Evolutionary conservation across 2,329 filamentous ascomycete genomes (phyloP).

Genomic region (Alternaria novae-zelandiae): DNA sequence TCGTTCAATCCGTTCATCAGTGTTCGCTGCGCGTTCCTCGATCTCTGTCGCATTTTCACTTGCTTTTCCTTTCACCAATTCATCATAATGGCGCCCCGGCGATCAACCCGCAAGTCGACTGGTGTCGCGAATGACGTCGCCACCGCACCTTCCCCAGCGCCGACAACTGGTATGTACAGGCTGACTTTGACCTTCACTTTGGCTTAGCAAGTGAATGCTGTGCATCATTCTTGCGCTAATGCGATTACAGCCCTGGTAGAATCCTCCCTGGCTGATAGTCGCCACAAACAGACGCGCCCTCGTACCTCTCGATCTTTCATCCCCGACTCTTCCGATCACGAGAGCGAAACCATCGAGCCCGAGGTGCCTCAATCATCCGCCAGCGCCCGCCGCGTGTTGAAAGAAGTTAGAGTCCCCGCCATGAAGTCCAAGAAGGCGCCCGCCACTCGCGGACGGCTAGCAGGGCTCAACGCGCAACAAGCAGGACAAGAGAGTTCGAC

Average conservation of each 20-base stretch:
- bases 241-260: constrained; percentile 6
- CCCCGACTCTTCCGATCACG: constrained; percentile 42
- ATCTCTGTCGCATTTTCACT: neutral
- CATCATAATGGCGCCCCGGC: constrained; percentile 31
- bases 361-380: constrained; percentile 9
- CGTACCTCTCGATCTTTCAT: constrained; percentile 35
- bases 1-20: neutral
- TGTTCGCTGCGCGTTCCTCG: neutral
- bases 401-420: constrained; percentile 40
- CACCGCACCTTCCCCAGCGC: constrained; percentile 1
- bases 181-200: neutral
- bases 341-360: constrained; percentile 26
- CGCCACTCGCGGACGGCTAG: constrained; percentile 13
- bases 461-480: constrained; percentile 15
- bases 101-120: constrained; percentile 33
- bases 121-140: constrained; percentile 12
- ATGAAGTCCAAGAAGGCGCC: constrained; percentile 26
- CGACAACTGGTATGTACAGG: constrained; percentile 8
- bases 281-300: constrained; percentile 25
- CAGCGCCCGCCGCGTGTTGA: constrained; percentile 33
- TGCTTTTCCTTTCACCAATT: neutral
- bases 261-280: constrained; percentile 9
- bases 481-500: constrained; percentile 33
- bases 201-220: neutral
- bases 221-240: constrained; percentile 2